A percentile compares a stretch with the other conserved stretches of the same genome.
Evolutionary conservation across 495 filamentous ascomycete genomes (phyloP).

Genomic region (Xylaria scruposa): DNA sequence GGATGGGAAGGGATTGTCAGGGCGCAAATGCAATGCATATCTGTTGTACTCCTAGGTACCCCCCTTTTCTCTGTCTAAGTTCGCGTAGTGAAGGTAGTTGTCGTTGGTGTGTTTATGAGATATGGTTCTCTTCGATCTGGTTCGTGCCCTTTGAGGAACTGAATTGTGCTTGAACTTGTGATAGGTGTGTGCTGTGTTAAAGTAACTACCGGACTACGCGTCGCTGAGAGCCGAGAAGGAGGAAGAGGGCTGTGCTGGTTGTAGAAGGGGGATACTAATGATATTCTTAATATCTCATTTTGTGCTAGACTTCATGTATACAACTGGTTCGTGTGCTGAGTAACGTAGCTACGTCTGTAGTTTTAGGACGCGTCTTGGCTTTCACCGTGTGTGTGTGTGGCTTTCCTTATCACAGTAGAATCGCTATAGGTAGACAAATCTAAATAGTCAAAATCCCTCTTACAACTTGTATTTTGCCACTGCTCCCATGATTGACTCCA

Average conservation of each 20-base stretch:
- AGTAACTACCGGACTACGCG: not conserved
- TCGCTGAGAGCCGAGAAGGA: not conserved
- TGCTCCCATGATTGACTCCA: no score
- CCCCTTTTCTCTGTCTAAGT: not conserved
- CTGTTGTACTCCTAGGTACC: not conserved
- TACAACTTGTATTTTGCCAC: no score
- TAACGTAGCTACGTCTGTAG: not conserved
- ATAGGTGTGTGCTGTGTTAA: not conserved
- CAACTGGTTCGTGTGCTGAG: not conserved
- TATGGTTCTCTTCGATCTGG: not conserved
- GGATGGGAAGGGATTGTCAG: not conserved
- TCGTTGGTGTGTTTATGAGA: conserved; percentile 5
- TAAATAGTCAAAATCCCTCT: no score
- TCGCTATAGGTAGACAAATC: no score
- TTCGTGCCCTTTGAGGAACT: not conserved
- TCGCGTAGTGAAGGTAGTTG: conserved; percentile 1
- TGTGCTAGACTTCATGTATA: not conserved
- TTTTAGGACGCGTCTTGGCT: not conserved
- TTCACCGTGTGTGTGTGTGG: not conserved
- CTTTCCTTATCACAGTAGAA: no score
- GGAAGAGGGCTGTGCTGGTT: not conserved
- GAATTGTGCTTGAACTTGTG: not conserved
- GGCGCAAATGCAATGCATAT: not conserved
- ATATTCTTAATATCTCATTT: not conserved
- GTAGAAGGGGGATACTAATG: not conserved